Base-by-base conservation (phyloP, 148 eudicot species). In the Oxyria digyna region DNA sequence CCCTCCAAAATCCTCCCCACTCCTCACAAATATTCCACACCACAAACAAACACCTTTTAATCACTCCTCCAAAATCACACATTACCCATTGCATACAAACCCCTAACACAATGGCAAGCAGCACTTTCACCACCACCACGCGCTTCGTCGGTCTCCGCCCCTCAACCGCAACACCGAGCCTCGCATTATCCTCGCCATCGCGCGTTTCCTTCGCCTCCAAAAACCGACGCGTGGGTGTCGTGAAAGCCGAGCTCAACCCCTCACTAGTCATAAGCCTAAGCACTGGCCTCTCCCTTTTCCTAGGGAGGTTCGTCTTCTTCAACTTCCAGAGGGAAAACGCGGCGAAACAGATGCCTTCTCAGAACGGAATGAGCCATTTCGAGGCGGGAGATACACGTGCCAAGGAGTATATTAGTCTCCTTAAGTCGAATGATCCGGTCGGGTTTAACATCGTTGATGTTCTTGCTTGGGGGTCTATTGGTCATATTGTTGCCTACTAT, bases 361-460 rank as follows among this genome's bases (percentile, higher is more conserved):
- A 92, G 74, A 92, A 92, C 49, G 98, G 98, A 0, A 14, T 75
- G 62, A 80, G 89, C 3, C 98, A 92, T 69, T 93, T 87, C 42
- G 98, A 93, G 32, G 98, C 98, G 0, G 96, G 98, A 0, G 96
- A 93, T 42, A 64, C 38, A 0, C 46, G 98, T 1, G 96, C 96
- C 21, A 88, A 87, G 80, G 98, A 89, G 80, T 93, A 87, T 63
- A 88, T 93, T 1, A 93, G 98, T 59, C 73, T 93, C 11, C 79
- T 93, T 26, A 89, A 89, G 40, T 83, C 89, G 0, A 93, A 93
- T 31, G 96, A 93, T 38, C 98, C 98, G 0, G 93, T 92, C 57
- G 98, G 98, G 24, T 92, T 92, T 52, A 89, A 92, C 74, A 85
- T 92, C 41, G 96, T 89, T 6, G 96, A 92, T 69, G 97, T 92